A percentile compares a stretch with the other conserved stretches of the same genome.
Conservation (phyloP, 1,139 yeast genomes). For the Schwanniomyces etchellsii region DNA sequence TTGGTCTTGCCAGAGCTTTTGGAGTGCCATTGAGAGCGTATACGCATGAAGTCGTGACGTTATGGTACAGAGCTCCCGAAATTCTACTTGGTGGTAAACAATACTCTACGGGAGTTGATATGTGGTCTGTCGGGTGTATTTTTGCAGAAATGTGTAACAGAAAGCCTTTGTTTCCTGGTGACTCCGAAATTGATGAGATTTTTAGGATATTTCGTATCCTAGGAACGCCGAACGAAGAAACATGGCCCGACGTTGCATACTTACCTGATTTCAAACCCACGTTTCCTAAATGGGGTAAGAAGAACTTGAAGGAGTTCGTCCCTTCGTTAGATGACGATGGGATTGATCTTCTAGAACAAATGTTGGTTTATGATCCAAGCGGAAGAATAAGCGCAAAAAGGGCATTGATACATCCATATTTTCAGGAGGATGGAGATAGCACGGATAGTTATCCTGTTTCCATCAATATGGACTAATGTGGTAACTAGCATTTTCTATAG, state of each 20-base stretch:
- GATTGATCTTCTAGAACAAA: constrained; percentile 69
- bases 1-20: constrained; percentile 94
- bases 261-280: constrained; percentile 94
- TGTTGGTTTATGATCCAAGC: constrained; percentile 90
- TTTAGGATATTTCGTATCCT: constrained; percentile 87
- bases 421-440: constrained; percentile 48
- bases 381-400: constrained; percentile 91
- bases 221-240: constrained; percentile 92
- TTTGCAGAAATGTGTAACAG: constrained; percentile 98
- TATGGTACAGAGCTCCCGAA: constrained; percentile 98
- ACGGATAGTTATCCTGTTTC: constrained; percentile 29
- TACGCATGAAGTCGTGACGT: constrained; percentile 95
- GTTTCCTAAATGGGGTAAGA: constrained; percentile 91
- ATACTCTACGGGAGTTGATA: constrained; percentile 96
- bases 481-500: neutral
- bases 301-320: constrained; percentile 65
- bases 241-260: constrained; percentile 95
- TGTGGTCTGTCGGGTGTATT: constrained; percentile 98
- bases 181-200: constrained; percentile 95
- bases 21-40: constrained; percentile 96
- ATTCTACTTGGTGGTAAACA: constrained; percentile 93
- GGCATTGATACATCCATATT: constrained; percentile 87
- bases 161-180: constrained; percentile 95
- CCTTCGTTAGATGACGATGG: constrained; percentile 81
- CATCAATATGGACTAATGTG: constrained; percentile 33